phyloP scores from a whole-genome alignment of 2,329 filamentous ascomycete species.

The Microsporum audouinii region DNA sequence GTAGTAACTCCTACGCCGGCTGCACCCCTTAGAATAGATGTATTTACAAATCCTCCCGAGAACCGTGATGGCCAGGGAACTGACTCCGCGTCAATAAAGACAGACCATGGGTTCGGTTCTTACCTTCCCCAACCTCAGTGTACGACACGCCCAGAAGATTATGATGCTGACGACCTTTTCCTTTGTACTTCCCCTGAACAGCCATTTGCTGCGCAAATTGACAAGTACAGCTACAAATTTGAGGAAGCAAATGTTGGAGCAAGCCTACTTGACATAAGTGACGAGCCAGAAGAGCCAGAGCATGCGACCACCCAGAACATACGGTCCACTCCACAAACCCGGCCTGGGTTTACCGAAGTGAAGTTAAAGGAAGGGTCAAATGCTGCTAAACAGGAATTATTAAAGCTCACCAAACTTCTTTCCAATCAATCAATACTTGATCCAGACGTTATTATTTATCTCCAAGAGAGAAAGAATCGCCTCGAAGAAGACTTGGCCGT shows the following conservation, averaged over 20 bases:
- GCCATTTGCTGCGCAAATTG: background rate
- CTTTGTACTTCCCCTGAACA: background rate
- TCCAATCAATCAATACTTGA: background rate
- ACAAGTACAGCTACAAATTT: background rate
- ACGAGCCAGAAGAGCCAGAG: background rate
- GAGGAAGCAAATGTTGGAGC: background rate
- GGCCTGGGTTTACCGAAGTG: background rate
- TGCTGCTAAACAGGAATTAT: background rate
- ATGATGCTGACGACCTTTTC: background rate
- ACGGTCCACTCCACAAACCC: background rate
- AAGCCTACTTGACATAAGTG: constrained; percentile 1
- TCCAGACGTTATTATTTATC: background rate
- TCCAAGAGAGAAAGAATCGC: background rate
- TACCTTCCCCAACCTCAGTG: constrained; percentile 17
- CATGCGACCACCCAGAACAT: background rate
- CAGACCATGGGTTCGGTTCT: constrained; percentile 13
- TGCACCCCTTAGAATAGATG: constrained; percentile 7
- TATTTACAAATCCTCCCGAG: constrained; percentile 12
- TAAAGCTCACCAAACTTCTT: background rate
- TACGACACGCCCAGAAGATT: background rate
- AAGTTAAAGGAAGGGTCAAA: background rate
- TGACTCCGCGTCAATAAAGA: constrained; percentile 11
- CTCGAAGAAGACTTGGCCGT: background rate
- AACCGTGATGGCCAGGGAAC: constrained; percentile 5
- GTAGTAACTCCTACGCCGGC: background rate